Evolutionary conservation across 2,329 filamentous ascomycete genomes (phyloP).

Genomic region (Fusarium globosum): DNA sequence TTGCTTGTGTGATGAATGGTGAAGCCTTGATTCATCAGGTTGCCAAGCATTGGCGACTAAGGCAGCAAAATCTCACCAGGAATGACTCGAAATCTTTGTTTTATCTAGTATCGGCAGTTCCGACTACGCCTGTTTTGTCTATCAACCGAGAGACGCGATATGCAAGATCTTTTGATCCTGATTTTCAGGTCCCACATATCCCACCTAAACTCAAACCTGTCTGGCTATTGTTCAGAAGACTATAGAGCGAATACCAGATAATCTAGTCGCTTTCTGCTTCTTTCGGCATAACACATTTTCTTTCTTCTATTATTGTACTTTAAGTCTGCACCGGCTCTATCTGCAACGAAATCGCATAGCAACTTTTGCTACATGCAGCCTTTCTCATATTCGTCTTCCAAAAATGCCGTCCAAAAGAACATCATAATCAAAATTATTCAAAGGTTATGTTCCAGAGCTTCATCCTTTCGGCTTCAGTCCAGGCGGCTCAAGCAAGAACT

Average conservation of each 20-base stretch:
- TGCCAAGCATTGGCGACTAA: background rate
- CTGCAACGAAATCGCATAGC: accelerated
- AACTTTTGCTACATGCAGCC: background rate
- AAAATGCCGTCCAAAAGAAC: too few species aligned
- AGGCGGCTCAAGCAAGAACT: accelerated
- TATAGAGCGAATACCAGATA: background rate
- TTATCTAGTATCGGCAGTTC: background rate
- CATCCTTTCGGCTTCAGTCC: background rate
- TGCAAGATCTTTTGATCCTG: background rate
- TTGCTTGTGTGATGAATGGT: background rate
- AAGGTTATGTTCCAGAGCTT: accelerated
- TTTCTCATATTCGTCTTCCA: background rate
- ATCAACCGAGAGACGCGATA: background rate
- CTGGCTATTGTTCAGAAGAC: background rate
- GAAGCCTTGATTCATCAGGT: background rate
- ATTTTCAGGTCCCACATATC: background rate
- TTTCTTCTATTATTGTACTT: accelerated
- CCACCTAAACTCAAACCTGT: background rate
- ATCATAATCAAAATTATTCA: accelerated
- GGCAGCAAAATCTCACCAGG: background rate
- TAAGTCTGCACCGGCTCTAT: accelerated
- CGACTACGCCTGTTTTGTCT: too few species aligned
- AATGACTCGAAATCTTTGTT: background rate
- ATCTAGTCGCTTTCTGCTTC: accelerated
- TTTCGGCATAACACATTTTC: accelerated